These are phyloP conservation scores for Epicoccum nigrum DNA, from an alignment of 2,329 filamentous ascomycete species.

Conservation along the genomic window DNA sequence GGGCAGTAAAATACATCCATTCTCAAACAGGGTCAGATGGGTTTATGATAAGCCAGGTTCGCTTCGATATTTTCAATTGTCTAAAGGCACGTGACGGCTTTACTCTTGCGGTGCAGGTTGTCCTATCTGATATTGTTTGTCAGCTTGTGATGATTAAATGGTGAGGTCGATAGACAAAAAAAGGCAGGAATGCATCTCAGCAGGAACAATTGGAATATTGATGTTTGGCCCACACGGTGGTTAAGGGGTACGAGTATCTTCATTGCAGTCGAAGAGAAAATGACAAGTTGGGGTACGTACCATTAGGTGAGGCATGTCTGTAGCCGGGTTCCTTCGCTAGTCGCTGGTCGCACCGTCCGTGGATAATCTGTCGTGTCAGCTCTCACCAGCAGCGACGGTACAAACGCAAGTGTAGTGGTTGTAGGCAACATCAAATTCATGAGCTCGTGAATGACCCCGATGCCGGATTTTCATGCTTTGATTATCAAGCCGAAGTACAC, in stretches of 20 bases:
- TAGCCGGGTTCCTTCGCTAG: background rate
- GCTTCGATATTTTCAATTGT: background rate
- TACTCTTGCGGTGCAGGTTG: conserved; percentile 76
- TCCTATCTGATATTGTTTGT: conserved; percentile 66
- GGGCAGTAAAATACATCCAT: background rate
- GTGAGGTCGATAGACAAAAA: background rate
- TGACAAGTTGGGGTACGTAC: background rate
- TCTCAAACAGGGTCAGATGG: conserved; percentile 11
- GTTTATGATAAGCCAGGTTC: conserved; percentile 11
- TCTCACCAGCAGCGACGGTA: background rate
- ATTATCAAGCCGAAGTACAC: conserved; percentile 49
- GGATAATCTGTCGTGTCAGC: conserved; percentile 3
- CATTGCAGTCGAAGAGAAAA: conserved; percentile 51
- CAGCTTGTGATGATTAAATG: conserved; percentile 15
- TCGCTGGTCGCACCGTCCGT: too few species aligned
- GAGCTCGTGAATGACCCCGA: conserved; percentile 41
- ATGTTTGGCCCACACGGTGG: conserved; percentile 57
- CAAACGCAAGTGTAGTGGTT: background rate
- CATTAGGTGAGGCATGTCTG: background rate
- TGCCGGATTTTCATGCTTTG: conserved; percentile 47
- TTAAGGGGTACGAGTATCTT: conserved; percentile 65
- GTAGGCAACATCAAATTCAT: conserved; percentile 26
- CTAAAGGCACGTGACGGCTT: background rate
- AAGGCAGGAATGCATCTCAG: conserved; percentile 63
- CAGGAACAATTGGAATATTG: conserved; percentile 95